Conservation (phyloP, 2,329 filamentous ascomycete species). For the Davidsoniella eucalypti region DNA sequence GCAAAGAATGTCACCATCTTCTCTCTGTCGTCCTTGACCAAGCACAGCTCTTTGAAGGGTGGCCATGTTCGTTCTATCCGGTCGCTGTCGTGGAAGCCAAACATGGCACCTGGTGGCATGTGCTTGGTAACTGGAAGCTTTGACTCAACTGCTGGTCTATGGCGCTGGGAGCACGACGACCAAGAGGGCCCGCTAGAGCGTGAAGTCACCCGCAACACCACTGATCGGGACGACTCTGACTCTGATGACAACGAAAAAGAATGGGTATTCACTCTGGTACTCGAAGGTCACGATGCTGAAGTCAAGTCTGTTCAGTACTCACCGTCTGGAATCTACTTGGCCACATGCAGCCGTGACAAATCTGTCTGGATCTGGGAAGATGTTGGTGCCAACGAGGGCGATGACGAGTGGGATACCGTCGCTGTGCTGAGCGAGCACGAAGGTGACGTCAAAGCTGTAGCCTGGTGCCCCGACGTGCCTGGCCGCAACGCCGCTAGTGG, state of each 20-base stretch:
- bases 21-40: conserved; percentile 63
- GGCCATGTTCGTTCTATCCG: conserved; percentile 88
- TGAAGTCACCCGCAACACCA: conserved; percentile 14
- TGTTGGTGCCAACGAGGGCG: conserved; percentile 51
- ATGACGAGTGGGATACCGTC: conserved; percentile 93
- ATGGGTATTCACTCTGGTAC: conserved; percentile 80
- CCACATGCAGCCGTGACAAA: conserved; percentile 85
- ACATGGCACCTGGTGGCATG: conserved; percentile 40
- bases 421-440: conserved; percentile 90
- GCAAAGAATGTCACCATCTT: conserved; percentile 80
- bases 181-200: conserved; percentile 13
- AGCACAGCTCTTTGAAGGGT: conserved; percentile 64
- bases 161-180: conserved; percentile 40
- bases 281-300: conserved; percentile 91
- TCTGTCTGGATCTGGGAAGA: conserved; percentile 99
- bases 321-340: conserved; percentile 60
- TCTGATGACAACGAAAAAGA: conserved; percentile 48
- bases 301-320: conserved; percentile 68
- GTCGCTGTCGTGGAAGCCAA: conserved; percentile 74
- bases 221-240: conserved; percentile 17
- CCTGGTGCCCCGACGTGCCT: conserved; percentile 65
- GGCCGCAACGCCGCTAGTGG: conserved; percentile 28
- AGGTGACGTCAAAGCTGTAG: conserved; percentile 85
- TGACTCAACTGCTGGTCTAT: conserved; percentile 77
- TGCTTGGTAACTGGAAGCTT: conserved; percentile 87